phyloP scores from a whole-genome alignment of 805 yeast species.

The Saccharomycopsis javanensis region DNA sequence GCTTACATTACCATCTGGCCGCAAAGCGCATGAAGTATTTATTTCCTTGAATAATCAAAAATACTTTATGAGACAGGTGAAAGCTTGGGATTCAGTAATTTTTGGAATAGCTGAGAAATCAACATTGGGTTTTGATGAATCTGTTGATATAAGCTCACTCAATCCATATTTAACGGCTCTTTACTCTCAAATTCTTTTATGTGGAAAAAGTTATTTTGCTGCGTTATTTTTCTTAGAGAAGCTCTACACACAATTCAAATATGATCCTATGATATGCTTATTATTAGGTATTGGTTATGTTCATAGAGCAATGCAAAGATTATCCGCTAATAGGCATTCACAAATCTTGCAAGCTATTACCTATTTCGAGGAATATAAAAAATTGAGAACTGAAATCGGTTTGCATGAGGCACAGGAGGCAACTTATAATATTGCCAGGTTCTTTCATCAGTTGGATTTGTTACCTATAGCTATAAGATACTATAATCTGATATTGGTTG shows the following conservation, averaged over 20 bases:
- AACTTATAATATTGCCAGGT: slow-evolving; percentile 72
- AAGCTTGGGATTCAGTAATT: slow-evolving; percentile 71
- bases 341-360: slow-evolving; percentile 84
- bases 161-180: slow-evolving; percentile 65
- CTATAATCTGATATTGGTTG: slow-evolving; percentile 55
- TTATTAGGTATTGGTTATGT: slow-evolving; percentile 71
- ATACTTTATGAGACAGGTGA: slow-evolving; percentile 78
- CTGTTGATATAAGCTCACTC: slow-evolving; percentile 10
- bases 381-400: slow-evolving; percentile 32
- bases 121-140: slow-evolving; percentile 31
- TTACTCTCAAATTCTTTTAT: slow-evolving; percentile 71
- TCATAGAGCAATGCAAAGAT: slow-evolving; percentile 87
- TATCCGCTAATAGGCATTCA: slow-evolving; percentile 74
- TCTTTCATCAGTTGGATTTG: slow-evolving; percentile 77
- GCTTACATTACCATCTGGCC: slow-evolving; percentile 56
- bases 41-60: slow-evolving; percentile 82
- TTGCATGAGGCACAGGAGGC: slow-evolving; percentile 61
- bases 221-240: slow-evolving; percentile 69
- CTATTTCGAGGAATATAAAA: slow-evolving; percentile 62
- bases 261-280: slow-evolving; percentile 73
- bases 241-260: slow-evolving; percentile 53
- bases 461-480: slow-evolving; percentile 61
- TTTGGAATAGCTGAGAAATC: slow-evolving; percentile 64
- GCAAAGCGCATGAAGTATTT: slow-evolving; percentile 46
- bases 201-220: slow-evolving; percentile 75